These are phyloP conservation scores for Sideroxylon spinosum DNA, from an alignment of 179 eudicot species.

Conservation along the genomic window DNA sequence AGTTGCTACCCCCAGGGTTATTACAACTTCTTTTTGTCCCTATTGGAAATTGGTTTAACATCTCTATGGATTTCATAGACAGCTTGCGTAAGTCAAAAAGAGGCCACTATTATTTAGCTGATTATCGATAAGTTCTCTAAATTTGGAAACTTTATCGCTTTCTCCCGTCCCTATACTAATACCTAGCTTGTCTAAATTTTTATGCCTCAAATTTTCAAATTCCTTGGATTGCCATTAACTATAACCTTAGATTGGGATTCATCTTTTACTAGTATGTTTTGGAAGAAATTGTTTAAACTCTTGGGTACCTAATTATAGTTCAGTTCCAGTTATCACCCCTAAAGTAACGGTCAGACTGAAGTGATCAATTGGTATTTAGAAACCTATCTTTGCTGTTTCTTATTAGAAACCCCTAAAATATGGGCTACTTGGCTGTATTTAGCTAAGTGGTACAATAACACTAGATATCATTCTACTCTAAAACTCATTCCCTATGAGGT, in stretches of 20 bases:
- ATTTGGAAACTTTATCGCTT: not conserved
- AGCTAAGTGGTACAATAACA: constrained; percentile 11
- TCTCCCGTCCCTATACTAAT: not conserved
- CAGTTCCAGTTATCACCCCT: not conserved
- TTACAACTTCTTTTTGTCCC: not conserved
- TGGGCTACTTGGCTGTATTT: not conserved
- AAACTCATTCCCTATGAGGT: not conserved
- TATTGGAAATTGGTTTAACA: not conserved
- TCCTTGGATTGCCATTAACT: not conserved
- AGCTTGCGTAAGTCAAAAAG: not conserved
- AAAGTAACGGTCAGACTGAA: not conserved
- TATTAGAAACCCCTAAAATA: not conserved
- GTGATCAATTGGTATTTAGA: not conserved
- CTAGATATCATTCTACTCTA: not conserved
- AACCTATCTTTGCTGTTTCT: not conserved
- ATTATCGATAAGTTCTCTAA: not conserved
- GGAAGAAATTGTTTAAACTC: not conserved
- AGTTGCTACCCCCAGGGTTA: not conserved
- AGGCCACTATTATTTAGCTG: not conserved
- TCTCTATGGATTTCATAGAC: not conserved
- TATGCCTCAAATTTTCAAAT: not conserved
- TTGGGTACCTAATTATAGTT: not conserved
- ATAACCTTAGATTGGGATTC: not conserved
- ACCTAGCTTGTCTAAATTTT: not conserved
- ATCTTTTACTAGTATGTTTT: not conserved